A percentile compares a stretch with the other conserved stretches of the same genome.
phyloP scores from a whole-genome alignment of 2,329 filamentous ascomycete species.

The Pseudogymnoascus sp. region DNA sequence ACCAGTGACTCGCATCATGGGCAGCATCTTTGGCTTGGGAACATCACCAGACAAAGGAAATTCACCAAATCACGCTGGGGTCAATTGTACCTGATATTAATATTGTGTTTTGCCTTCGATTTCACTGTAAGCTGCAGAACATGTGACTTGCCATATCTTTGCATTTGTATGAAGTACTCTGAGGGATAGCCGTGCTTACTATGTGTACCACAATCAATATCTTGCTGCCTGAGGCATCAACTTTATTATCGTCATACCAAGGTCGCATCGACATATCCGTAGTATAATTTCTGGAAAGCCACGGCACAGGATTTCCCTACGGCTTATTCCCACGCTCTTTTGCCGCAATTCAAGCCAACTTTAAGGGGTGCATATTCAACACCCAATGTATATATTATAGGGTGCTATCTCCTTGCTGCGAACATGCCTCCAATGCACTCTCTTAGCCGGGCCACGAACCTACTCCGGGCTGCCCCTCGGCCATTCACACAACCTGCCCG shows the following conservation, averaged over 20 bases:
- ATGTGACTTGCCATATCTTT: background rate
- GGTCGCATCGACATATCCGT: background rate
- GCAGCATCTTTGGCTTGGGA: background rate
- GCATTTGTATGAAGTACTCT: background rate
- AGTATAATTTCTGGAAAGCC: background rate
- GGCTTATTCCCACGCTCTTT: background rate
- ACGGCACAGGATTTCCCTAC: background rate
- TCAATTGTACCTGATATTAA: background rate
- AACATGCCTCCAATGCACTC: constrained; percentile 6
- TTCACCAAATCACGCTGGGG: background rate
- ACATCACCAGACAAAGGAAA: constrained; percentile 1
- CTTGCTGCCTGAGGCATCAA: background rate
- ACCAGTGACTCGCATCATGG: constrained; percentile 7
- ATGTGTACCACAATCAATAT: background rate
- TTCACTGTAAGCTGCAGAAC: background rate
- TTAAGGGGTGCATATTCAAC: background rate
- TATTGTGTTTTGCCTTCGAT: background rate
- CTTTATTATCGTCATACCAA: constrained; percentile 4
- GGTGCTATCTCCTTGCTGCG: background rate
- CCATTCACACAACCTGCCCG: constrained; percentile 3
- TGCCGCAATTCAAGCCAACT: background rate
- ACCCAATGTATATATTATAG: constrained; percentile 4
- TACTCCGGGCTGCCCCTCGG: background rate
- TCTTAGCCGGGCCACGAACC: background rate
- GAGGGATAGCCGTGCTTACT: background rate